Evolutionary conservation across 768 basidiomycete genomes (phyloP), one percentile per base, ranked within the genome.

Genomic region (Tulasnella sp.): DNA sequence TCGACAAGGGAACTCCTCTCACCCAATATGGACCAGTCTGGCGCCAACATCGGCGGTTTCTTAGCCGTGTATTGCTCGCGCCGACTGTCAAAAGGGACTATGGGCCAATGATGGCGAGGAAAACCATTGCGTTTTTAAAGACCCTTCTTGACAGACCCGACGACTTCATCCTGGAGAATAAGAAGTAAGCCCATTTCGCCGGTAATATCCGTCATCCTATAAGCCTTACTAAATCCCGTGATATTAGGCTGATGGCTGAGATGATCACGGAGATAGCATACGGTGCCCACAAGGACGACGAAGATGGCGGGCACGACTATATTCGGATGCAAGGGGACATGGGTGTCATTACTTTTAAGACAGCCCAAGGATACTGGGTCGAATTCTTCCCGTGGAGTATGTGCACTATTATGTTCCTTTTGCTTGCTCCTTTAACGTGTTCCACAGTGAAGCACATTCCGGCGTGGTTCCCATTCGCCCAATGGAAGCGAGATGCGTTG

Each of bases 141-240:
- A 40, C 76, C 40, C 56, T 77, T 12, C 62, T 77, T 6, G 58
- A 77, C 27, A 27, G 39, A 19, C 76, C 76, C 12, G 52, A 77
- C 31, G 58, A 62, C 58, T 77, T 77, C 8, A 21, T 62, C 24
- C 31, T 36, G 5, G 31, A 68, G 34, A 68, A 68, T 34, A 68
- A 36, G 34, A 68, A 14, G 62, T 68, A 36, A 27, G 62, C 31
- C 14, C 62, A 14, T 19, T 36, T 34, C 62, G 14, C 31, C 10
- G 31, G 36, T 1, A 4, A 19, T 34, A 68, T 52, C 62, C 3
- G 18, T 68, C n/a, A n/a, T 18, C 62, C 14, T 24, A 31, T 27
- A 5, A 27, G 14, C 10, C 1, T 27, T 36, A 19, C 31, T 36
- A 36, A 68, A 27, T 52, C 0, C 24, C 10, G 24, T 24, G 52